A percentile compares a stretch with the other conserved stretches of the same genome.
phyloP scores from a whole-genome alignment of 768 basidiomycete genomes.

The Naganishia vishniacii region DNA sequence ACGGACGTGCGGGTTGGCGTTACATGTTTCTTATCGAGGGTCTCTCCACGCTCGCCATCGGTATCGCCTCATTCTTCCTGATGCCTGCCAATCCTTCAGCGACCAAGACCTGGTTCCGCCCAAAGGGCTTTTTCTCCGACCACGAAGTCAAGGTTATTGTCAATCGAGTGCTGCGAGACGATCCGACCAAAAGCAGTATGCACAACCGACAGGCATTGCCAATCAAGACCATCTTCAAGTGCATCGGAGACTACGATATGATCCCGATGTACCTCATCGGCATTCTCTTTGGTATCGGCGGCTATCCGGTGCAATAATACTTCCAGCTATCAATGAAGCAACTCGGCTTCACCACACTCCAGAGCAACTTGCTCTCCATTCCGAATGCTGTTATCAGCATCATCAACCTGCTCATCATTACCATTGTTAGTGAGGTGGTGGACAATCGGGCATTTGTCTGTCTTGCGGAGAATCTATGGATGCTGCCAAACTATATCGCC shows the following conservation, averaged over 20 bases:
- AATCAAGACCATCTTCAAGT: slow-evolving; percentile 33
- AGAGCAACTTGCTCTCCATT: slow-evolving; percentile 45
- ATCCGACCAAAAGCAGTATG: slow-evolving; percentile 32
- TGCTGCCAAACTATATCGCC: slow-evolving; percentile 43
- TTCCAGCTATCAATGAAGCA: slow-evolving; percentile 41
- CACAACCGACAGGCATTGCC: slow-evolving; percentile 46
- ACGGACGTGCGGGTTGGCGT: slow-evolving; percentile 52
- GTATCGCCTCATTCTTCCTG: slow-evolving; percentile 47
- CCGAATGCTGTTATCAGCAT: slow-evolving; percentile 41
- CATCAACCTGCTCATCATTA: slow-evolving; percentile 39
- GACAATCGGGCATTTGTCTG: slow-evolving; percentile 26
- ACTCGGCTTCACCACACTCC: slow-evolving; percentile 45
- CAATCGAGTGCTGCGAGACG: slow-evolving; percentile 39
- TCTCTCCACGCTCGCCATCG: slow-evolving; percentile 38
- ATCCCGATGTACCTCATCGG: slow-evolving; percentile 47
- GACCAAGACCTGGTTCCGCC: slow-evolving; percentile 40
- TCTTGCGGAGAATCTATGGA: slow-evolving; percentile 44
- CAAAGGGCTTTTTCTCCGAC: slow-evolving; percentile 47
- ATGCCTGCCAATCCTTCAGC: slow-evolving; percentile 39
- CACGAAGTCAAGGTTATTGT: slow-evolving; percentile 47
- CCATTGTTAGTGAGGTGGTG: slow-evolving; percentile 30
- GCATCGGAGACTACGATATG: slow-evolving; percentile 43
- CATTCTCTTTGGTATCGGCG: slow-evolving; percentile 42
- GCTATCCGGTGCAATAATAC: slow-evolving; percentile 38
- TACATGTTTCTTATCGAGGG: slow-evolving; percentile 60